phyloP scores from a whole-genome alignment of 2,329 filamentous ascomycete genomes.

The Stachybotrys chlorohalonatus region DNA sequence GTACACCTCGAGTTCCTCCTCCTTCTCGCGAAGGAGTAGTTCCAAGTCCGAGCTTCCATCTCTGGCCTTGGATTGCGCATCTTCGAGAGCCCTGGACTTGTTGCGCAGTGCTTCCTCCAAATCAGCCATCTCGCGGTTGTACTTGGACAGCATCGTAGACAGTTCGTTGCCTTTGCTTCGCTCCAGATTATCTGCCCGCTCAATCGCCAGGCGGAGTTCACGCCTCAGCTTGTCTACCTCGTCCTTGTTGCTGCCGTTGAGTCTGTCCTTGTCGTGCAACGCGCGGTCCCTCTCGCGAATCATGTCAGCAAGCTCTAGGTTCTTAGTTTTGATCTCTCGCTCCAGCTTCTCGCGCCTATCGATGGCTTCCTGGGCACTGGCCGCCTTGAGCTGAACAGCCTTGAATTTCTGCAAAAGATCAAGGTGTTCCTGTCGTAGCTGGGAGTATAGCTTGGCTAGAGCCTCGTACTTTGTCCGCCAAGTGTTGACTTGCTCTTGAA shows the following conservation, averaged over 20 bases:
- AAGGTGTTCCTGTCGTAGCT: conserved; percentile 88
- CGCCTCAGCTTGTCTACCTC: conserved; percentile 92
- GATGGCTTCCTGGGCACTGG: conserved; percentile 93
- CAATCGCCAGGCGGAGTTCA: conserved; percentile 83
- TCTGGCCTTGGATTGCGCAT: conserved; percentile 66
- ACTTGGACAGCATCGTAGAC: conserved; percentile 87
- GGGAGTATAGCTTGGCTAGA: conserved; percentile 92
- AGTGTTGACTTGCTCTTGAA: conserved; percentile 96
- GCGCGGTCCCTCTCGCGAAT: conserved; percentile 93
- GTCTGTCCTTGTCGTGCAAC: conserved; percentile 82
- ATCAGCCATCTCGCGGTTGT: conserved; percentile 95
- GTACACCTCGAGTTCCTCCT: conserved; percentile 96
- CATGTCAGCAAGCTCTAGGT: conserved; percentile 97
- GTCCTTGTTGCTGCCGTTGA: conserved; percentile 79
- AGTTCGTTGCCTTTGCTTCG: conserved; percentile 90
- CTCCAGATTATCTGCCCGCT: conserved; percentile 86
- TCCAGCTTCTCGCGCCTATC: conserved; percentile 91
- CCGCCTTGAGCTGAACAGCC: conserved; percentile 88
- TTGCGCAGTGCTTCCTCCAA: conserved; percentile 84
- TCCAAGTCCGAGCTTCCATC: conserved; percentile 83
- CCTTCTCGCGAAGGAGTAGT: conserved; percentile 79
- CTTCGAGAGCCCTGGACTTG: conserved; percentile 82
- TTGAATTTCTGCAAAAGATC: conserved; percentile 96
- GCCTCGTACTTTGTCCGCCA: conserved; percentile 98
- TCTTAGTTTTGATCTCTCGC: conserved; percentile 98